Evolutionary conservation across 192 early-diverging fungal genomes (phyloP), one percentile per base, ranked within the genome.

Genomic region (Chytriomyces confervae): DNA sequence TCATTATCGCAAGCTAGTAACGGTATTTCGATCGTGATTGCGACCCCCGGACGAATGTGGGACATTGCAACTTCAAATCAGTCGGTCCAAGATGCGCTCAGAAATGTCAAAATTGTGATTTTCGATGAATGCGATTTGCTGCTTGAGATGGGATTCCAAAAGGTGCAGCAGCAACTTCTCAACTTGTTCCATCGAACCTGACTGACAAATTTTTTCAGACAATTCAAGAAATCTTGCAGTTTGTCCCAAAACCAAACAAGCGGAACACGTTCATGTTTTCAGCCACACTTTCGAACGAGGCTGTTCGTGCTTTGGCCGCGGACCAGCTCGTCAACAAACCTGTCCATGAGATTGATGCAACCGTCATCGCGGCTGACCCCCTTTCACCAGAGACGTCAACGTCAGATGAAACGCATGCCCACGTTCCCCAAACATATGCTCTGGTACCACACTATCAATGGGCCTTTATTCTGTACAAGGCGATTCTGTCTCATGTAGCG

Each of bases 111-210:
- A 74, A 61, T 74, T 16, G 72, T 74, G 65, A 90, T 99, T 57
- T 86, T 98, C 73, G 97, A 99, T 82, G 97, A 99, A 85, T 95
- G 95, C 10, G 97, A 99, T 81, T 90, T 94, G 80, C 85, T 99
- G 69, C 84, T 99, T 68, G 95, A 99, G 60, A 77, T 77, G 76
- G 72, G 72, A 3, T 74, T 74, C 61, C 72, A 74, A 62, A 62
- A 61, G 53, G 53, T 57, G 16, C 5, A 27, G 53, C 20, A 36
- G 36, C 36, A 36, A 36, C 36, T 36, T 36, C 0, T 36, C 36
- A 36, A 36, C 36, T 36, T 36, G 36, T 36, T 36, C 36, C 36
- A 36, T 36, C 36, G 36, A 36, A 36, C 3, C 36, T 36, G 36
- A 36, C 36, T 1, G 2, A 36, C 36, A 36, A 13, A 13, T 57